Evolutionary conservation across 352 stramenopile species (phyloP), one percentile per base, ranked within the genome.

Genomic region (Ophiocytium majus): DNA sequence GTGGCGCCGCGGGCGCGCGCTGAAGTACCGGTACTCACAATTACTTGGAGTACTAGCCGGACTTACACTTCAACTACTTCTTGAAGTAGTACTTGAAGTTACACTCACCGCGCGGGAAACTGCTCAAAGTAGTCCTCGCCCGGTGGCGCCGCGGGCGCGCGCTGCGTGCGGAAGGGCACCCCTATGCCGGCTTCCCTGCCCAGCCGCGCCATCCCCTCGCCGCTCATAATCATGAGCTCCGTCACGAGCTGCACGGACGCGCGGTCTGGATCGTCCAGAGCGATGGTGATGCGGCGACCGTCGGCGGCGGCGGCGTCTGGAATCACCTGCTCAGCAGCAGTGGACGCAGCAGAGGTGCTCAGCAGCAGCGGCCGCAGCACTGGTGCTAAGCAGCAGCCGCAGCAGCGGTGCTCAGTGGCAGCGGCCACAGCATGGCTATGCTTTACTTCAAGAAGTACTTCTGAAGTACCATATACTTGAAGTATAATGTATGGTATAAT

Each of bases 211-310:
- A 88, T 85, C 17, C 79, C 84, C 49, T 88, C 84, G 32, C 84
- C 84, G 35, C 80, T 83, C n/a, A 88, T 43, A 32, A 88, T 83
- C 84, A 88, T 88, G 63, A 88, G 83, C 64, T 88, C 84, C n/a
- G 84, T 86, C 0, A 88, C 84, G 0, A 88, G 74, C 1, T 83
- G 84, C 57, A 81, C 79, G 76, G 66, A 83, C 9, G 75, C 37
- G 66, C 78, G 50, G 50, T 82, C 81, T 0, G 83, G 76, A 37
- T 83, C 79, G 31, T 86, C 83, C 0, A 82, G 76, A 34, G 64
- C 74, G 34, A 86, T 76, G 49, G 63, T 75, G 43, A 86, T 82
- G 50, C 35, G 32, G 66, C 63, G 76, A 17, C 80, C 83, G 33
- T 75, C 79, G 19, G 37, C 50, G 19, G 66, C 36, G 17, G 64